Evolutionary conservation across 257 asterid species (phyloP).

Genomic region (Rhazya stricta): DNA sequence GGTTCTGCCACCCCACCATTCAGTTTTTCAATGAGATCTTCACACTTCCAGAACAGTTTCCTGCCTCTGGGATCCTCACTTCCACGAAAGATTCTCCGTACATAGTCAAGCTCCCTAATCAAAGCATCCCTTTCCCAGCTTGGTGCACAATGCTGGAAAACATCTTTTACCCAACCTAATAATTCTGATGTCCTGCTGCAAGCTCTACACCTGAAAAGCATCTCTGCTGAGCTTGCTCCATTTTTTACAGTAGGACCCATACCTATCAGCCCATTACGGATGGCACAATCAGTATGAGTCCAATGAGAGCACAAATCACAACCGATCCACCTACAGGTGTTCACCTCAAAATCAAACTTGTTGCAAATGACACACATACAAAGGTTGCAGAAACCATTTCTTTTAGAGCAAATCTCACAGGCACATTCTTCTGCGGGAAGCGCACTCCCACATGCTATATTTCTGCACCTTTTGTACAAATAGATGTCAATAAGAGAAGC

Average conservation of each 20-base stretch:
- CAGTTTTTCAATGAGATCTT: slow-evolving; percentile 71
- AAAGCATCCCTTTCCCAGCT: slow-evolving; percentile 89
- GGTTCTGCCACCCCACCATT: slow-evolving; percentile 67
- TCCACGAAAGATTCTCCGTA: slow-evolving; percentile 77
- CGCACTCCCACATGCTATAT: slow-evolving; percentile 76
- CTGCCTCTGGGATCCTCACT: slow-evolving; percentile 80
- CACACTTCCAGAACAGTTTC: slow-evolving; percentile 73
- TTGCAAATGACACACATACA: slow-evolving; percentile 95
- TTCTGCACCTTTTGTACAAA: slow-evolving; percentile 78
- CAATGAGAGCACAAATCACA: slow-evolving; percentile 95
- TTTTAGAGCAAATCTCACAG: slow-evolving; percentile 76
- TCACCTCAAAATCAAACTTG: slow-evolving; percentile 91
- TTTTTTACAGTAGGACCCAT: slow-evolving; percentile 67
- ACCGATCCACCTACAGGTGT: slow-evolving; percentile 95
- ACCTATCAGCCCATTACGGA: slow-evolving; percentile 72
- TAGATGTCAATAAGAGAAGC: slow-evolving; percentile 85
- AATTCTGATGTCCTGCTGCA: slow-evolving; percentile 83
- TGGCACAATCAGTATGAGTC: slow-evolving; percentile 98
- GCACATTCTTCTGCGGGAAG: slow-evolving; percentile 81
- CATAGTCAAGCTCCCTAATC: slow-evolving; percentile 81
- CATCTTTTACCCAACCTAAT: slow-evolving; percentile 94
- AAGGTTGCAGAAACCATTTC: slow-evolving; percentile 91
- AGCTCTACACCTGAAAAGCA: slow-evolving; percentile 85
- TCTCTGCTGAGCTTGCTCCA: slow-evolving; percentile 64
- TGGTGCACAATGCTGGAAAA: slow-evolving; percentile 89